Base-by-base conservation (phyloP, 208 protist genomes). In the Crithidia thermophila region DNA sequence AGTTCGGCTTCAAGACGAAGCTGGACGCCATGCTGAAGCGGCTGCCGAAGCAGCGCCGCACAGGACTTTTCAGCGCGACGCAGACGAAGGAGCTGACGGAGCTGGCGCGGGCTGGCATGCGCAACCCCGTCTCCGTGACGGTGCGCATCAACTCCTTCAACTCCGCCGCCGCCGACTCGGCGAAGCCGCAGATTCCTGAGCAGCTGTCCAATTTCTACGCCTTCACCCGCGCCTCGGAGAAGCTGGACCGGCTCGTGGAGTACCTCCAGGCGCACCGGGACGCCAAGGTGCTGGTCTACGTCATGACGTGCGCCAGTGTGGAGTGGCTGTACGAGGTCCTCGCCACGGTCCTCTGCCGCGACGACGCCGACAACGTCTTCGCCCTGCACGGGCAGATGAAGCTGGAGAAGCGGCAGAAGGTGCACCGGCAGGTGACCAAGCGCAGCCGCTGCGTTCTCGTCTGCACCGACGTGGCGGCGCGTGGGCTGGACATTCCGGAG, bases 401-500 rank as follows among this genome's bases (percentile, higher is more conserved):
- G 63, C 61, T 95, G 57, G 85, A 96, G 51, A 87, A 88, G 75
- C 87, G 95, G 14, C 90, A 94, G 71, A 75, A 70, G 34, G 85
- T 95, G n/a, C 90, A 97, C 61, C 67, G 77, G 21, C 72, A 77
- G 31, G 85, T 94, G 20, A 94, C 79, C 28, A 82, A 79, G 59
- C 47, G 76, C 13, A 61, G 56, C 14, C 67, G 77, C 30, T 87
- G 88, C 63, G 93, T 99, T 47, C 83, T 99, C 10, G 82, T 99
- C 13, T 98, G 94, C 61, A 99, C 98, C 40, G 98, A 95, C 63
- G 91, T 98, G 30, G 97, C 95, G 5, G 96, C 97, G 1, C 87
- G 98, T 43, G 98, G 98, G 14, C 72, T 99, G 14, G 98, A 99
- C 79, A 94, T 99, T 28, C 96, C 97, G 4, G 85, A 84, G 33